Evolutionary conservation across 2,329 filamentous ascomycete genomes (phyloP), one percentile per base, ranked within the genome.

Genomic region (Epichloe scottii): DNA sequence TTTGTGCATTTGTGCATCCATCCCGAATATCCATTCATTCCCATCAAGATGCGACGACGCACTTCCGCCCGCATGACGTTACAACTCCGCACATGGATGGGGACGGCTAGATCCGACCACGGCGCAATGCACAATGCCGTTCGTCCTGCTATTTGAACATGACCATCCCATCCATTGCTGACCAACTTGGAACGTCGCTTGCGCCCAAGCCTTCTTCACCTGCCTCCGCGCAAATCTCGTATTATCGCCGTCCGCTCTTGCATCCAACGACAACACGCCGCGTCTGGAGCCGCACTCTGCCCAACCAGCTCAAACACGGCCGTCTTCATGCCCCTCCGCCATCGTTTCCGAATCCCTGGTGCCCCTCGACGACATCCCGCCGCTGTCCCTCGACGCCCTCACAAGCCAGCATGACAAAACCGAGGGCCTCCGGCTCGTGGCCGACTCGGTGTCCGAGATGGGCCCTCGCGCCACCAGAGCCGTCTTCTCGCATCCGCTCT

Each of bases 371-470:
- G 67, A 69, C 59, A 72, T 85, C 51, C 82, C 83, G 5, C 76
- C 81, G 8, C 76, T 89, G 42, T 77, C 76, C 48, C 80, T 86
- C 48, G 78, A 80, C 58, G 65, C 76, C 21, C 68, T 82, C 42
- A 71, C 72, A 44, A 61, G 62, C 47, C 70, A 78, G 47, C 63
- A 73, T 48, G 84, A 89, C 63, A 81, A 84, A 62, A 69, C 81
- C 55, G 75, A 81, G 51, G 83, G 84, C 17, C 73, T 95, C 48
- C 78, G 78, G 55, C 78, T 95, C 19, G 76, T 95, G 39, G 84
- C 88, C 54, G 87, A 91, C 67, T 88, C 84, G 53, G 79, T 94
- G 47, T 86, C 87, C 37, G 85, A 95, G 68, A 89, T 93, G 72
- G 81, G 85, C 55, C 83, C 88, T 63, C 69, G 76, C 8, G 81